Evolutionary conservation across 495 filamentous ascomycete species (phyloP), one percentile per base, ranked within the genome.

Genomic region (Aspergillus olivimuriae): DNA sequence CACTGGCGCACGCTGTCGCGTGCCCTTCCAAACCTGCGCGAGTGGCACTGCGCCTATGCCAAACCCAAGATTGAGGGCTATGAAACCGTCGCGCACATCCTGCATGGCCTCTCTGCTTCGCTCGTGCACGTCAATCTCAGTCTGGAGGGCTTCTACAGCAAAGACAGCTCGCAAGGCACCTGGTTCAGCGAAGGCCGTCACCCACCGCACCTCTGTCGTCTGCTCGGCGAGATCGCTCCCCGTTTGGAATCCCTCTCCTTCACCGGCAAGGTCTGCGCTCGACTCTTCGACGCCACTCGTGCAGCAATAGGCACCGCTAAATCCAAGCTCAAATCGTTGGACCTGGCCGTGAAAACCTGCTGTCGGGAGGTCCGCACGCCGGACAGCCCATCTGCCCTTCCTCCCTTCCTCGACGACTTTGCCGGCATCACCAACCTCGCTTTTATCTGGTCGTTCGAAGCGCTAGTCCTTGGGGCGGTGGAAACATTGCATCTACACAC

Each of bases 21-120:
- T 21, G 82, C 82, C 8, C 51, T 87, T 35, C 84, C 84, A 5
- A 75, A 73, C 26, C 52, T 86, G 14, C 70, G 70, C n/a, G 83
- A 85, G 51, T 84, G 80, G 76, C 81, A 87, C 51, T 82, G 75
- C 47, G 76, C 73, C 12, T 87, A 85, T 62, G 78, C 77, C 42
- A 83, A 83, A 51, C 76, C 76, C 18, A 85, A 84, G 52, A 73
- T 76, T 4, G 78, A 82, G 56, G 81, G 74, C 41, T 85, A 86
- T 52, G 59, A 78, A 30, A 82, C 77, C 34, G 80, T 85, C 66
- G 74, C 77, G 19, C 58, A 70, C 12, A 74, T 81, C 17, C 65
- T 86, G 20, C 62, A 60, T 30, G 65, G 58, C 7, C 58, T 78
- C 18, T 74, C 80, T 12, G 39, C 63, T 34, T 68, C 68, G n/a